Evolutionary conservation across 139 green algal genomes (phyloP), one percentile per base, ranked within the genome.

Genomic region (Chlamydomonas sp.): DNA sequence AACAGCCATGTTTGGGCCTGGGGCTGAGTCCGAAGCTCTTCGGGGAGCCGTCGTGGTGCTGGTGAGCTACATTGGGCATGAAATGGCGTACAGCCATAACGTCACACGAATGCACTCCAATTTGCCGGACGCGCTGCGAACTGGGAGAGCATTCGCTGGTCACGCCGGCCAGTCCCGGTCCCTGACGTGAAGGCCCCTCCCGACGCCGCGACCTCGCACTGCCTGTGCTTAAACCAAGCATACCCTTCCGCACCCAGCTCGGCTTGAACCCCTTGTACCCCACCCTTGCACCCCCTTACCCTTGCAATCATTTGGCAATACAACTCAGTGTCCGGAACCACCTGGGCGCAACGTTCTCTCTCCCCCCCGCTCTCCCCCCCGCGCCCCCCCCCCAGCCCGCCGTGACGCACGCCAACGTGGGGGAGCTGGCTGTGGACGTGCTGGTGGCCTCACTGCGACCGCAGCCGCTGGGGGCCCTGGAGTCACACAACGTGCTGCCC

Each of bases 401-500:
- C 3, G 92, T 95, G 66, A 89, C 90, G 10, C 85, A 90, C 58
- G 90, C 84, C 57, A 98, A 98, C 79, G 93, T 97, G 16, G 96
- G 96, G 1, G 95, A 98, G 87, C 94, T 98, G n/a, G 93, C 96
- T 0, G 78, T 94, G 9, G 96, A 98, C 60, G 89, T 97, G 2
- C 71, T 97, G 10, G 86, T 97, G 31, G 76, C 88, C 57, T 93
- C 90, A 0, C 85, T 96, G 1, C 80, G 78, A 7, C 82, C 82
- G 4, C 74, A 31, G 17, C 4, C 57, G 3, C 59, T 91, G 0
- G 95, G 91, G 15, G 74, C 86, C 6, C 74, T 98, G 6, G 89
- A 93, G 18, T 86, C 95, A 61, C 57, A 67, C 2, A 85, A 93
- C 69, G 68, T 97, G 59, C 91, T 98, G 80, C 93, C 95, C 12